Conservation (phyloP, 139 green algal genomes). For the Micractinium conductrix region DNA sequence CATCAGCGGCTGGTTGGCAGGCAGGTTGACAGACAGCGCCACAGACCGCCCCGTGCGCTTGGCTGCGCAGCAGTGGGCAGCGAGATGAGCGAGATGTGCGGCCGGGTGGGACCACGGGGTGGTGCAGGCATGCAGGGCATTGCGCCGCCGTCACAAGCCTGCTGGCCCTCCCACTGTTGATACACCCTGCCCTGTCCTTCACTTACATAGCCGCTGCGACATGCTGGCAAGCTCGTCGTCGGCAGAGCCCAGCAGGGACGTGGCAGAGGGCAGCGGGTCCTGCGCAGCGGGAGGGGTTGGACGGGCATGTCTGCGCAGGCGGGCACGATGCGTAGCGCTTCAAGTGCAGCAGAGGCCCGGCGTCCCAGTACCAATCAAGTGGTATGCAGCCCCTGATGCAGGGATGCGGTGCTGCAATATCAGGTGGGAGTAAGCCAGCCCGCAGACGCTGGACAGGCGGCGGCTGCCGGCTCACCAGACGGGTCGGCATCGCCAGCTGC, state of each 20-base stretch:
- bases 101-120: neutral
- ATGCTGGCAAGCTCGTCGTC: slow-evolving; percentile 27
- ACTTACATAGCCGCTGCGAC: slow-evolving; percentile 32
- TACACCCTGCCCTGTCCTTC: neutral
- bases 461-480: slow-evolving; percentile 4
- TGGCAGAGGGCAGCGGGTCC: slow-evolving; percentile 14
- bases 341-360: too few species aligned
- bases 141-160: neutral
- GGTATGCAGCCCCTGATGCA: neutral
- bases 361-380: neutral
- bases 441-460: neutral
- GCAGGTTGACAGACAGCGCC: slow-evolving; percentile 34
- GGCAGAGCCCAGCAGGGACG: slow-evolving; percentile 25
- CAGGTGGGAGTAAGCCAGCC: neutral
- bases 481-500: slow-evolving; percentile 31
- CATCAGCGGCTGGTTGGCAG: slow-evolving; percentile 11
- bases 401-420: neutral
- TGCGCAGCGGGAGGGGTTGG: neutral
- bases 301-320: neutral
- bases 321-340: neutral
- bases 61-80: neutral
- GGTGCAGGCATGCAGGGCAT: neutral
- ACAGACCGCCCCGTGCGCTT: neutral
- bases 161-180: too few species aligned
- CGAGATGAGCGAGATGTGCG: neutral